Evolutionary conservation across 2,329 filamentous ascomycete species (phyloP).

Genomic region (Stachybotrys elegans): DNA sequence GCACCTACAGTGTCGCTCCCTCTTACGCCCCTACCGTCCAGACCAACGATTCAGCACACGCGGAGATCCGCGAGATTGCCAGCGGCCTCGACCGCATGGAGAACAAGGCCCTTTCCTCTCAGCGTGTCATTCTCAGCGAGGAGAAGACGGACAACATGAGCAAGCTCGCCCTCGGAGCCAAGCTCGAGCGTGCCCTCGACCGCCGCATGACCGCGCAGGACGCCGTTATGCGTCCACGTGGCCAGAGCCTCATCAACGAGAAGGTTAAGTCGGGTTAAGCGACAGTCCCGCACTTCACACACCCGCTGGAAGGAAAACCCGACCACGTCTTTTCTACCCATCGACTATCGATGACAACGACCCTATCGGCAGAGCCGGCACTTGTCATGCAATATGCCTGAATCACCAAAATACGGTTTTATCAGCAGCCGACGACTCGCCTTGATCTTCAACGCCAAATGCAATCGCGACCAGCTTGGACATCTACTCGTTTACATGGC

Average conservation of each 20-base stretch:
- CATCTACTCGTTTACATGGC: too few species aligned
- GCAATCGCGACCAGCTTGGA: too few species aligned
- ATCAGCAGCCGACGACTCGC: too few species aligned
- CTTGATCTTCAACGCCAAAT: too few species aligned
- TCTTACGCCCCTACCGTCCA: conserved; percentile 54
- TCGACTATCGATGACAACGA: too few species aligned
- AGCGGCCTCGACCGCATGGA: conserved; percentile 81
- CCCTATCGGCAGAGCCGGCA: too few species aligned
- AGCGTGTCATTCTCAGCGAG: conserved; percentile 66
- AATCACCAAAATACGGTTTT: too few species aligned
- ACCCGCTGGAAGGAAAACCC: too few species aligned
- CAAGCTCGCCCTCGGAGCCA: conserved; percentile 84
- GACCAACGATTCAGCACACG: conserved; percentile 49
- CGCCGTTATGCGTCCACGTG: conserved; percentile 67
- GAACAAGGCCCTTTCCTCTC: conserved; percentile 77
- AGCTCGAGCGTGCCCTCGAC: conserved; percentile 81
- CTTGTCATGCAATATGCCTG: too few species aligned
- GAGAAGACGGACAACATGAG: conserved; percentile 78
- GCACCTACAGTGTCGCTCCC: conserved; percentile 56
- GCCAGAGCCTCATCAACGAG: conserved; percentile 28
- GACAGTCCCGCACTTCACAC: too few species aligned
- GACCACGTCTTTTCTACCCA: too few species aligned
- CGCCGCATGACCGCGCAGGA: conserved; percentile 86
- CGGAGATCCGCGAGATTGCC: conserved; percentile 65
- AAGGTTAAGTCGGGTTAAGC: too few species aligned